Base-by-base conservation (phyloP, 352 stramenopile genomes). In the Blastocystis sp. region DNA sequence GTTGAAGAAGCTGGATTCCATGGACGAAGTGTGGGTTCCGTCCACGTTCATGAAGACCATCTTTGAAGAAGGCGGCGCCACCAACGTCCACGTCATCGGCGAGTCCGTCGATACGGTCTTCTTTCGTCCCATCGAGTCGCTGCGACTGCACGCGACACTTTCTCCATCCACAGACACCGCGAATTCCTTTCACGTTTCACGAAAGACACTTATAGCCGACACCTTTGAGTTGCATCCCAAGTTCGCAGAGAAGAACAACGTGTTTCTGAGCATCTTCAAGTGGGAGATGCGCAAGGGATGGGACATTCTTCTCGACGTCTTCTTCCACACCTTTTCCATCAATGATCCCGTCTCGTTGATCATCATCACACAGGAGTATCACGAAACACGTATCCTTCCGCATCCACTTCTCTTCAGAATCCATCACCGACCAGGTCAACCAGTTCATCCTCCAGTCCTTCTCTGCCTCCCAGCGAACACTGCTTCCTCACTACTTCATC, bases 221-320 rank as follows among this genome's bases (percentile, higher is more conserved):
- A 44, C 34, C 14, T 85, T 85, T 46, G 57, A 76, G n/a, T n/a
- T 27, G 7, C 63, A 85, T 51, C 57, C 75, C 18, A 27, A 54
- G 24, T 42, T 72, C 27, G 63, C 40, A 40, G n/a, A 9, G 6
- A 18, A 44, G 32, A 38, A 27, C 29, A 27, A 75, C 38, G 59
- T 94, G n/a, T 96, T 94, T 54, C 87, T 96, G 29, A 95, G 91
- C 24, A 90, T 97, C 67, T 96, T 96, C 88, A 97, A 97, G 87
- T 97, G 92, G 91, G 93, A 97, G 84, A 89, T 93, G 53, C 89
- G 93, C 59, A 97, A 97, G 72, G 93, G 90, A 21, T 96, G 92
- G 91, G 91, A 92, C 53, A 88, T 96, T 56, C 87, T 97, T 53
- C 78, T 97, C 0, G 89, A 87, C 24, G 92, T 90, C 18, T 96